These are phyloP conservation scores for Hanseniaspora mollemarum DNA, from an alignment of 805 yeast genomes.

Conservation along the genomic window DNA sequence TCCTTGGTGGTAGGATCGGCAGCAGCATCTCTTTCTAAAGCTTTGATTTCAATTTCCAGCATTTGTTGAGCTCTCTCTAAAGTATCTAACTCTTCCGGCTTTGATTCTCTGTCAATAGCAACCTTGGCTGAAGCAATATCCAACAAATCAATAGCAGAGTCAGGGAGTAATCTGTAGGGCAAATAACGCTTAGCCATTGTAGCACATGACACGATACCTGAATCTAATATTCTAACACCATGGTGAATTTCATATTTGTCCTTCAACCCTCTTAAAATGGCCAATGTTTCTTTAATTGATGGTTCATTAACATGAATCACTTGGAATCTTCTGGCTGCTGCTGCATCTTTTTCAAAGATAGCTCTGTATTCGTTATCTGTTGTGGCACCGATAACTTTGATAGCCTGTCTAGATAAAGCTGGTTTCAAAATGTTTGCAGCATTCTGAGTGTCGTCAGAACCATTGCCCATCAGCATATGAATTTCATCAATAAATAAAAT, in stretches of 20 bases:
- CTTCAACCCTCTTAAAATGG: constrained; percentile 91
- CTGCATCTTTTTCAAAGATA: constrained; percentile 91
- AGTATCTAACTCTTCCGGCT: constrained; percentile 90
- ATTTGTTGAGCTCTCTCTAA: constrained; percentile 86
- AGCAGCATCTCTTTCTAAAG: constrained; percentile 88
- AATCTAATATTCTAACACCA: constrained; percentile 90
- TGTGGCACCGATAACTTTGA: constrained; percentile 98
- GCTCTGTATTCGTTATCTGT: constrained; percentile 90
- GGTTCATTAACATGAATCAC: constrained; percentile 94
- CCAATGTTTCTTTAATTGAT: constrained; percentile 82
- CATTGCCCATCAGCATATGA: constrained; percentile 99
- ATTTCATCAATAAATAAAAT: constrained; percentile 92
- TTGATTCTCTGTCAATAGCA: constrained; percentile 95
- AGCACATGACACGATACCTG: constrained; percentile 88
- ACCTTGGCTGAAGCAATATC: constrained; percentile 96
- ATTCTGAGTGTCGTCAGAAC: constrained; percentile 57
- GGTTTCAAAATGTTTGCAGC: constrained; percentile 96
- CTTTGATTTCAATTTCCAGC: constrained; percentile 90
- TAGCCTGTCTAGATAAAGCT: constrained; percentile 88
- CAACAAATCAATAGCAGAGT: constrained; percentile 89
- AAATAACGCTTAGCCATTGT: constrained; percentile 87
- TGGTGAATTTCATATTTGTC: constrained; percentile 93
- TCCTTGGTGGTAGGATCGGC: constrained; percentile 75
- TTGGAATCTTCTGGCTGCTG: constrained; percentile 96
- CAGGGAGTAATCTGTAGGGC: constrained; percentile 92